Conservation (phyloP, 306 rosid species). For the Vachellia pachyceras region DNA sequence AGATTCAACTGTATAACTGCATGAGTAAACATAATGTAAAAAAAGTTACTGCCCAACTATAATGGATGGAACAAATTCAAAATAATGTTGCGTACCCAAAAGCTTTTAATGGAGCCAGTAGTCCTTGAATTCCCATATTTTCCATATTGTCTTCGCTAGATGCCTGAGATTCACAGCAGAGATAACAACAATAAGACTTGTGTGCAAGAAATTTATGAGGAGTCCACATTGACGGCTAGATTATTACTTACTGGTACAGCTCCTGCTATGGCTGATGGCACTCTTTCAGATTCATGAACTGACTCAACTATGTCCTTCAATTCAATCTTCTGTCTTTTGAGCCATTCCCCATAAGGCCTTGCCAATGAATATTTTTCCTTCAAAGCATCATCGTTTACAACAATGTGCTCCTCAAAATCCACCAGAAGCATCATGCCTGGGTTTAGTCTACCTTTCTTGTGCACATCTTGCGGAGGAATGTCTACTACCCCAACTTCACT, state of each 20-base stretch:
- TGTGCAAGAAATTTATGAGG: not conserved
- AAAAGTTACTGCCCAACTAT: conserved; percentile 25
- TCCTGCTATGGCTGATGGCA: conserved; percentile 76
- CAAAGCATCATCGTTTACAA: conserved; percentile 90
- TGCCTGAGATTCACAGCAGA: conserved; percentile 49
- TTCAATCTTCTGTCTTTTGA: conserved; percentile 82
- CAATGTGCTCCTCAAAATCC: conserved; percentile 89
- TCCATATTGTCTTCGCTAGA: conserved; percentile 67
- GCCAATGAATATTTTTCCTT: conserved; percentile 87
- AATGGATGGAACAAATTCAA: conserved; percentile 29
- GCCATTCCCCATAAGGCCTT: conserved; percentile 93
- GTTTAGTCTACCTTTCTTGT: conserved; percentile 88
- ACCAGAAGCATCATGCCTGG: conserved; percentile 99
- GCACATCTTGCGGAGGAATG: conserved; percentile 84
- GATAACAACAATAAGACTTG: conserved; percentile 17
- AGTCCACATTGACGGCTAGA: not conserved
- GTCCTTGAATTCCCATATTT: conserved; percentile 83
- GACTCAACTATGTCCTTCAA: conserved; percentile 81
- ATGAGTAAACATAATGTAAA: conserved; percentile 33
- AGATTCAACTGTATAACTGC: conserved; percentile 87
- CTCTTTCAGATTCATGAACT: conserved; percentile 70
- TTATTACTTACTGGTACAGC: conserved; percentile 68
- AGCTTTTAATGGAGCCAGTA: conserved; percentile 84
- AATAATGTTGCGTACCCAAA: conserved; percentile 73
- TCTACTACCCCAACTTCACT: conserved; percentile 99